Evolutionary conservation across 306 rosid genomes (phyloP).

Genomic region (Trifolium repens): DNA sequence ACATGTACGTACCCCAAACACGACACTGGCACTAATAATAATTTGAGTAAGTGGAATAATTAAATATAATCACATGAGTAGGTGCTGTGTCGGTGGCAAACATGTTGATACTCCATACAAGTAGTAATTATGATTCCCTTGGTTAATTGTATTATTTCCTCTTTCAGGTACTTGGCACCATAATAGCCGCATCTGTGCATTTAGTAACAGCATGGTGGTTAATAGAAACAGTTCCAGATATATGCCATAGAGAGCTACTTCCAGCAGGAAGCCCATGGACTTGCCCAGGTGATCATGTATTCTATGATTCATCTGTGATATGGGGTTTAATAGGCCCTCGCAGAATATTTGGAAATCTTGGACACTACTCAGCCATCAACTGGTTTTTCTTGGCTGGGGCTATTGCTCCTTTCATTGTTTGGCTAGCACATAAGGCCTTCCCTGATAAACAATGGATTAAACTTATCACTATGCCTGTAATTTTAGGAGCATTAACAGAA

Average conservation of each 20-base stretch:
- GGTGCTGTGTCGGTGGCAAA: background rate
- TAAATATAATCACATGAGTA: background rate
- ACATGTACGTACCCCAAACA: background rate
- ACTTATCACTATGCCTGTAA: slow-evolving; percentile 72
- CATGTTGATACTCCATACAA: background rate
- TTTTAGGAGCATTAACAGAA: slow-evolving; percentile 56
- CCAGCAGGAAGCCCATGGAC: slow-evolving; percentile 87
- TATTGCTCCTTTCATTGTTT: slow-evolving; percentile 70
- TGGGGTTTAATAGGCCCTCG: slow-evolving; percentile 87
- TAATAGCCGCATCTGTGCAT: slow-evolving; percentile 65
- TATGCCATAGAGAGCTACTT: slow-evolving; percentile 68
- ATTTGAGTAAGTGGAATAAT: background rate
- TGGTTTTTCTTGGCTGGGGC: slow-evolving; percentile 87
- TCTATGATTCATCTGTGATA: slow-evolving; percentile 82
- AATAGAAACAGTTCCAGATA: slow-evolving; percentile 66
- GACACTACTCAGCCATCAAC: slow-evolving; percentile 70
- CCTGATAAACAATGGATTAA: slow-evolving; percentile 72
- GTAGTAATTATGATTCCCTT: background rate
- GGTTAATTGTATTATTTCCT: background rate
- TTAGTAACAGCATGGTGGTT: slow-evolving; percentile 89
- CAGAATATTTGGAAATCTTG: slow-evolving; percentile 79
- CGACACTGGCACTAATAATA: background rate
- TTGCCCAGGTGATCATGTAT: slow-evolving; percentile 87
- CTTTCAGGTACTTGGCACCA: slow-evolving; percentile 64
- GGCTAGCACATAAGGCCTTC: slow-evolving; percentile 79